These are phyloP conservation scores for Schizonepeta tenuifolia DNA, from an alignment of 257 asterid genomes.

Conservation along the genomic window DNA sequence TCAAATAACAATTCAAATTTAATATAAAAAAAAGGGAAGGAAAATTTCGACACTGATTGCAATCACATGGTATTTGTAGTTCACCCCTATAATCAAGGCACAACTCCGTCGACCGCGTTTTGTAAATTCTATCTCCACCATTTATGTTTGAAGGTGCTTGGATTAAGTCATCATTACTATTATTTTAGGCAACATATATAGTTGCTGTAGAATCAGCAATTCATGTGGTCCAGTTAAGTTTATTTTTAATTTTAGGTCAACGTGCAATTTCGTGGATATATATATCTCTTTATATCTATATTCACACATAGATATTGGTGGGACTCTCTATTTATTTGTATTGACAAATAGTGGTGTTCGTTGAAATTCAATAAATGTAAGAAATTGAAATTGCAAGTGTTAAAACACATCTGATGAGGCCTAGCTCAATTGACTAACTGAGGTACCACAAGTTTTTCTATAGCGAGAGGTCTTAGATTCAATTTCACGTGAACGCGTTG, in stretches of 20 bases:
- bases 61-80: constrained; percentile 21
- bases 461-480: no score
- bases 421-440: no score
- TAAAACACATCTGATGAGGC: no score
- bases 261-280: constrained; percentile 1
- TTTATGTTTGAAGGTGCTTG: neutral
- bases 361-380: neutral
- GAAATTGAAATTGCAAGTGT: no score
- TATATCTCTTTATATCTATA: neutral
- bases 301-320: neutral
- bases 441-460: no score
- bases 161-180: neutral
- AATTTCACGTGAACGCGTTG: no score
- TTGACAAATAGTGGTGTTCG: neutral
- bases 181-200: neutral
- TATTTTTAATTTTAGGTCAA: constrained; percentile 24
- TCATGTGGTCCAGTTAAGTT: neutral
- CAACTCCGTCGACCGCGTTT: constrained; percentile 16
- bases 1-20: neutral
- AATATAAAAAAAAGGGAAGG: neutral
- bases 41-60: constrained; percentile 29
- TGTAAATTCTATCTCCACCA: neutral
- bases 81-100: constrained; percentile 32
- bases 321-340: neutral
- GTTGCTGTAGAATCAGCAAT: neutral